Conservation (phyloP, 129 eudicot species). For the Saussurea involucrata region DNA sequence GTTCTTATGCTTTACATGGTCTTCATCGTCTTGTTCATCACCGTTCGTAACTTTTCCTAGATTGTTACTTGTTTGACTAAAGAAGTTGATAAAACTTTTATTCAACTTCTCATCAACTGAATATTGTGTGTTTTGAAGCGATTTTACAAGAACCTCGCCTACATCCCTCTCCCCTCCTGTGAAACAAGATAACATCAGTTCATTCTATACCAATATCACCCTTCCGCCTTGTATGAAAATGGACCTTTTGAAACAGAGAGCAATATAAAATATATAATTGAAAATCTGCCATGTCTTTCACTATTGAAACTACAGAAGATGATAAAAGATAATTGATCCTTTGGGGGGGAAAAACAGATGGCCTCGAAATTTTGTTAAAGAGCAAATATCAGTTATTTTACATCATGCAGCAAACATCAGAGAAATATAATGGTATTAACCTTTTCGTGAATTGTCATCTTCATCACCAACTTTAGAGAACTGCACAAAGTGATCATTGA, state of each 20-base stretch:
- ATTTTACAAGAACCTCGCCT: constrained; percentile 80
- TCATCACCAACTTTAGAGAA: constrained; percentile 64
- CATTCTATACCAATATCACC: background rate
- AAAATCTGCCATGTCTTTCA: no score
- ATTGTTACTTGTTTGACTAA: constrained; percentile 42
- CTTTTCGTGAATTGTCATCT: constrained; percentile 41
- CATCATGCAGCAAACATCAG: background rate
- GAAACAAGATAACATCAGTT: constrained; percentile 2
- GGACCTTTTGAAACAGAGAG: background rate
- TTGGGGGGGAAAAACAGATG: no score
- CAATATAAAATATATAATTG: background rate
- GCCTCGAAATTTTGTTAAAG: background rate
- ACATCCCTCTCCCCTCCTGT: constrained; percentile 75
- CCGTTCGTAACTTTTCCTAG: constrained; percentile 26
- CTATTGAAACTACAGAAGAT: background rate
- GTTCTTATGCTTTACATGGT: constrained; percentile 4
- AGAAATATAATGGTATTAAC: constrained; percentile 20
- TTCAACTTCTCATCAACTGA: constrained; percentile 69
- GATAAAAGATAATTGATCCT: background rate
- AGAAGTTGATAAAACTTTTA: constrained; percentile 61
- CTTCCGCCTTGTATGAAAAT: background rate
- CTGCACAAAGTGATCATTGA: constrained; percentile 91
- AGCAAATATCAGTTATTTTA: background rate
- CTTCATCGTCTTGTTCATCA: constrained; percentile 36
- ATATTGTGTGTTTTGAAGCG: constrained; percentile 74